Evolutionary conservation across 176 grass and related monocot species (phyloP), one percentile per base, ranked within the genome.

Genomic region (Metroxylon sagu): DNA sequence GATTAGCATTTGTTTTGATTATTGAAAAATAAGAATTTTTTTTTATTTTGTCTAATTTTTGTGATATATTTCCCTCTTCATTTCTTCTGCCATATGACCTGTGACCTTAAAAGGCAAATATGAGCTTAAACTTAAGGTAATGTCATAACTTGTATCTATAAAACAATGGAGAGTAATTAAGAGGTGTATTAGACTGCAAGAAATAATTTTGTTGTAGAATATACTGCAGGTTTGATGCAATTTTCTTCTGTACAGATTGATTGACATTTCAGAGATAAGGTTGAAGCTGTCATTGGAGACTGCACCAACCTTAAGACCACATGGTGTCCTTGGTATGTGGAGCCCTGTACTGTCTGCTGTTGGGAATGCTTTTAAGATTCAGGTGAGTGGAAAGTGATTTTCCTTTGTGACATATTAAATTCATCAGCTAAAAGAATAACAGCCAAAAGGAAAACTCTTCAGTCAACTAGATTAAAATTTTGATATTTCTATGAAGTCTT

Each of bases 331-430:
- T 68, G 92, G 92, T 67, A 72, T 97, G 68, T 97, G 92, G 92
- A 91, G 92, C 62, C 92, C 84, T 57, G 64, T 97, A 39, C 73
- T 91, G 49, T 97, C 87, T 80, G 92, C 92, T 85, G 72, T 97
- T 54, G 92, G 92, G 58, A 91, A 84, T 85, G 92, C 92, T 63
- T 82, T 97, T 19, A 97, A 97, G 73, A 90, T 97, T 82, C 92
- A 97, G 92, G 92, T 62, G 50, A 50, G 39, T 52, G 26, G 60
- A 49, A 18, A 19, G 3, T 62, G 29, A 43, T 43, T 43, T 39
- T 43, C 3, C 8, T 43, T 43, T 43, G 10, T 43, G 16, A 6
- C 23, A 59, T 16, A n/a, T 5, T 30, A 59, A 16, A 17, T 59
- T 60, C 25, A 31, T 60, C 35, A 43, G 12, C 35, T 43, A 12